Conservation (phyloP, 176 grass and related monocot species). For the Sorghum bicolor region Sorghum_bicolor_NCBIv3 NC_012870.2:1364501-1365000, state of each 20-base stretch:
- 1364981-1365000: constrained; percentile 44
- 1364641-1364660: background rate
- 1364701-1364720: background rate
- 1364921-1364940: constrained; percentile 99
- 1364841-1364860: background rate
- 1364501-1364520: background rate
- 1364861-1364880: background rate
- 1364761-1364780: constrained; percentile 23
- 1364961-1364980: constrained; percentile 96
- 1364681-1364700: background rate
- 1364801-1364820: constrained; percentile 99
- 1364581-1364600: too few species aligned
- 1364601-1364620: background rate
- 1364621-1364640: background rate
- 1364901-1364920: constrained; percentile 19
- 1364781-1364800: constrained; percentile 98
- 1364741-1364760: background rate
- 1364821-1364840: constrained; percentile 32
- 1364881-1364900: background rate
- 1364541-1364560: too few species aligned
- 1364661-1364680: background rate
- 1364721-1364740: background rate
- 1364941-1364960: constrained; percentile 98
- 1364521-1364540: background rate
- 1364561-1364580: too few species aligned